Base-by-base conservation (phyloP, 2,329 filamentous ascomycete genomes). In the Xylaria sp. region DNA sequence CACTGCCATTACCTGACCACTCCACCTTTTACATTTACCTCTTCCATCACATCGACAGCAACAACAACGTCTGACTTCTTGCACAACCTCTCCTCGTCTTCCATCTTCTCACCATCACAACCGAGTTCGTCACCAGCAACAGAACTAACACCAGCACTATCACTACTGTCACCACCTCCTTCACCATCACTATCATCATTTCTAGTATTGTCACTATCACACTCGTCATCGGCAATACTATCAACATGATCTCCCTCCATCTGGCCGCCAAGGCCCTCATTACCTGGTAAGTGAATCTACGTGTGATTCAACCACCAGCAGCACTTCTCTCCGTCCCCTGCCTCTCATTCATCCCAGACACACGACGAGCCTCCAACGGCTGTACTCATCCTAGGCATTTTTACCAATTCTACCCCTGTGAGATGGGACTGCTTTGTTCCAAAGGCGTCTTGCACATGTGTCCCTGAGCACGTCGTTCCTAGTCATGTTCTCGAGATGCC, bases 251-350 rank as follows among this genome's bases (percentile, higher is more conserved):
- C 9, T 8, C 4, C 23, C 12, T 50, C 10, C 51, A 51, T 13
- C 10, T 41, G 34, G 57, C 52, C 34, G 12, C 20, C 18, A 66
- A 63, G 52, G 58, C 63, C 39, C 15, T 39, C 8, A 66, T 66
- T 10, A 69, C 63, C 48, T 63, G 28, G 67, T 69, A 66, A 69
- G 44, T 12, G 6, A 25, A 34, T 41, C 15, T 55, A 10, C 41
- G 10, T 20, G 20, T 48, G 37, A 34, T n/a, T 34, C 9, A 58
- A 7, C 46, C 28, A 20, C 18, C 23, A 20, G 7, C 39, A 13
- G n/a, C 15, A 20, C 28, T 25, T 39, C 18, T 23, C 65, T 52
- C 39, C 6, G 18, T 32, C 6, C 8, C 20, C 12, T 25, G 15
- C n/a, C 32, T 39, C 41, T 37, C 32, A 20, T 50, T 1, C 23